Base-by-base conservation (phyloP, 495 filamentous ascomycete genomes). In the Penicillium samsonianum region DNA sequence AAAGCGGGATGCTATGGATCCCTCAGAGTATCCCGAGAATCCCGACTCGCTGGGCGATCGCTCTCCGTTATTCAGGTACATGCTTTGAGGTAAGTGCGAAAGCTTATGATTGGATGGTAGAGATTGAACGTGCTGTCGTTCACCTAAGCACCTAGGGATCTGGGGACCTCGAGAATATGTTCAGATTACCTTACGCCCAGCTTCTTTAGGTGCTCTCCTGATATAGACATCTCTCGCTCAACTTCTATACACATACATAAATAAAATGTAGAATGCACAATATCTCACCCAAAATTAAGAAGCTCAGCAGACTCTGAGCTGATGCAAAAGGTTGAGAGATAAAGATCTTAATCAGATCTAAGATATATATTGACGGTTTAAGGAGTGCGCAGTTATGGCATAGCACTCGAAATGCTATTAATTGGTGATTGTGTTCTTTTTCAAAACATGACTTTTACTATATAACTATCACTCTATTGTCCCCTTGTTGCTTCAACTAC, bases 21-120 rank as follows among this genome's bases (percentile, higher is more conserved):
- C 78, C 44, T 69, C 61, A 14, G 66, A 69, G 17, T 78, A 80
- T 60, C 79, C 80, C 1, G 63, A 68, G 22, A 78, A 89, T 64
- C 69, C 87, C 25, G 84, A 80, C 43, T 77, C 77, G 22, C 61
- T 82, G 71, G 88, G 88, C 0, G 88, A 90, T 67, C 79, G 74
- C 26, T 84, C 86, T 14, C 68, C 84, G 26, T 81, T 85, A 6
- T 91, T 87, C 67, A 77, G 85, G 52, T 90, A 90, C 56, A 76
- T 77, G 67, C 54, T 78, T 14, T 76, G 19, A 33, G 23, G 19
- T 5, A n/a, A 37, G 5, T 25, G 14, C 23, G n/a, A 25, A 1
- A 20, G 40, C 25, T 53, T 19, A 31, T 35, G 41, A 20, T 6
- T 48, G n/a, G 45, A 31, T 48, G 26, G 8, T 12, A 20, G 9